Percentiles rank a stretch among this genome's conserved stretches.
phyloP scores from a whole-genome alignment of 2,329 filamentous ascomycete genomes.

The Trichoderma sp. region DNA sequence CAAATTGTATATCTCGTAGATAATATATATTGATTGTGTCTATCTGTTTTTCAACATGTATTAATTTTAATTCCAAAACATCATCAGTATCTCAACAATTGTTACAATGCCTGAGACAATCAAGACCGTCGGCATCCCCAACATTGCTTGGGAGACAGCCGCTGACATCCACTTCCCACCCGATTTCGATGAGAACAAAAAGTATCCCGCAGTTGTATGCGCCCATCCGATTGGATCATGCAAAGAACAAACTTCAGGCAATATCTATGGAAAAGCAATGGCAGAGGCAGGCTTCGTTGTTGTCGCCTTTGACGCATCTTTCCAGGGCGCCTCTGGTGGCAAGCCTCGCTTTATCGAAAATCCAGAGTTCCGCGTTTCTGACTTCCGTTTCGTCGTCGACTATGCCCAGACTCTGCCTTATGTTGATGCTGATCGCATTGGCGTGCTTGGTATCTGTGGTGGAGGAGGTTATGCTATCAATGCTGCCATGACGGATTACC shows the following conservation, averaged over 20 bases:
- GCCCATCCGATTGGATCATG: neutral
- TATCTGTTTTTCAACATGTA: neutral
- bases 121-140: constrained; percentile 1
- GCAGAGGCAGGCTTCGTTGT: neutral
- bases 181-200: neutral
- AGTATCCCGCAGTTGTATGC: neutral
- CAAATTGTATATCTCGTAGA: neutral
- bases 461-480: neutral
- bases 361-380: neutral
- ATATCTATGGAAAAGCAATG: neutral
- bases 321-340: neutral
- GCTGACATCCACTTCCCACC: neutral
- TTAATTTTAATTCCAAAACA: neutral
- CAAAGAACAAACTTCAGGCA: neutral
- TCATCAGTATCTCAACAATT: neutral
- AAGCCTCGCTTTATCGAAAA: neutral
- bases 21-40: neutral
- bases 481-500: neutral
- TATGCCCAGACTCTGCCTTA: neutral
- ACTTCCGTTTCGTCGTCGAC: neutral
- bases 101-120: neutral
- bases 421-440: neutral
- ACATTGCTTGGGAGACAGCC: constrained; percentile 1
- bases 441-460: neutral
- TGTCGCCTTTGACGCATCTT: neutral